Evolutionary conservation across 2,329 filamentous ascomycete species (phyloP), one percentile per base, ranked within the genome.

Genomic region (Fusarium domesticum): DNA sequence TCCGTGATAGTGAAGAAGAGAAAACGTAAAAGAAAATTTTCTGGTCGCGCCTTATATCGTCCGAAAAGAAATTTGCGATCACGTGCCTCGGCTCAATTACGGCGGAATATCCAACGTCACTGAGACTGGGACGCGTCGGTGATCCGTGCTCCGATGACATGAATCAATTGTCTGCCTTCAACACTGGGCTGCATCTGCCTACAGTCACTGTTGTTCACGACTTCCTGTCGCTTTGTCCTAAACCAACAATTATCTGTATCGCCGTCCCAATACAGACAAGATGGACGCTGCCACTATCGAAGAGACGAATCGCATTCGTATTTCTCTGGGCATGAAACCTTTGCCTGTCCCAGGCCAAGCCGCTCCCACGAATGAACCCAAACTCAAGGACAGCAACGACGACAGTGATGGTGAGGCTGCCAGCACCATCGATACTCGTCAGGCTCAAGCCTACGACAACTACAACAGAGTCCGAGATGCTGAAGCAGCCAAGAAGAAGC

Each of bases 281-380:
- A 82, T 82, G 73, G 81, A 84, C 65, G 74, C 83, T 58, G 81
- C 88, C 35, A 85, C 87, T 19, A 91, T 97, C 63, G 88, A 95
- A 69, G 90, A 96, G 76, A 89, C 89, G 55, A 97, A 97, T 73
- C 87, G 91, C 64, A 85, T 96, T 62, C 89, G 92, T 60, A 77
- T 85, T 59, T 89, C 89, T 38, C 82, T 96, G 72, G 92, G 92
- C 62, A 83, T 96, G 75, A 89, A 92, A 64, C 91, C 90, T 18
- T 73, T 97, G 61, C 89, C 90, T 18, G 87, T 95, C 10, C 87
- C 91, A 18, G 88, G 88, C n/a, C n/a, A n/a, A 54, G 77, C 76
- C 46, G 75, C 56, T 30, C 42, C 56, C 7, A 47, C 59, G 14
- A 51, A 73, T 39, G 68, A 69, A 35, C 33, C 42, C 14, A 50